These are phyloP conservation scores for Phialocephala sp. DNA, from an alignment of 2,329 filamentous ascomycete species.

Conservation along the genomic window DNA sequence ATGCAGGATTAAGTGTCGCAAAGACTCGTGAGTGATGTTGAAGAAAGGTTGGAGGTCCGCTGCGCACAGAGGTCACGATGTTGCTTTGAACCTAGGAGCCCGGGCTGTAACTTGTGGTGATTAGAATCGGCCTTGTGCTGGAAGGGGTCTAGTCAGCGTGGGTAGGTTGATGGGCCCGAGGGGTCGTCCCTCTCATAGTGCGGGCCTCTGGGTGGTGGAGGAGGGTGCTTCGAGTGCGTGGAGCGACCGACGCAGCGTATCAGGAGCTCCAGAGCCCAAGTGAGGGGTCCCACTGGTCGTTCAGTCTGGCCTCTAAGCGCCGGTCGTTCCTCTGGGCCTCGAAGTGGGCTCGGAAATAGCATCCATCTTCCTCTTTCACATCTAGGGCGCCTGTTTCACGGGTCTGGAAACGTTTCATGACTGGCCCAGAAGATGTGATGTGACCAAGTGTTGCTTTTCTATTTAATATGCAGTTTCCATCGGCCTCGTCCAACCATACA, in stretches of 20 bases:
- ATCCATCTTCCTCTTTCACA: background rate
- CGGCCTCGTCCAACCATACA: slow-evolving; percentile 19
- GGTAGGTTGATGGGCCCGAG: slow-evolving; percentile 16
- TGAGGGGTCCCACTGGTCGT: slow-evolving; percentile 6
- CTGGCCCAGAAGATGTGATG: slow-evolving; percentile 27
- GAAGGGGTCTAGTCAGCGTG: slow-evolving; percentile 17
- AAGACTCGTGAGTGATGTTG: slow-evolving; percentile 5
- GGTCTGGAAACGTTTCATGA: slow-evolving; percentile 34
- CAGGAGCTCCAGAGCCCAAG: slow-evolving; percentile 4
- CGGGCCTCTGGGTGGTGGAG: background rate
- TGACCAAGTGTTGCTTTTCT: slow-evolving; percentile 34
- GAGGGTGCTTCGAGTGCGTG: too few species aligned
- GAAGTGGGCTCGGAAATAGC: background rate
- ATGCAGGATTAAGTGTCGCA: slow-evolving; percentile 14
- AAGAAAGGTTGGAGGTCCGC: slow-evolving; percentile 15
- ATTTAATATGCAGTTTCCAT: slow-evolving; percentile 27
- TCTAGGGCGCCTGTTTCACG: slow-evolving; percentile 37
- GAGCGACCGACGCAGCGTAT: slow-evolving; percentile 10
- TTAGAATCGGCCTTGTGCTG: slow-evolving; percentile 14
- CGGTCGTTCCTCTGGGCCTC: background rate
- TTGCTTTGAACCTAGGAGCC: slow-evolving; percentile 25
- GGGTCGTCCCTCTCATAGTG: slow-evolving; percentile 9
- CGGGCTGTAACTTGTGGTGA: slow-evolving; percentile 22
- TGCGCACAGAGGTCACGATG: slow-evolving; percentile 28
- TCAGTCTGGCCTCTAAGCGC: slow-evolving; percentile 25